Conservation (phyloP, 305 asterid species). For the Andrographis paniculata region DNA sequence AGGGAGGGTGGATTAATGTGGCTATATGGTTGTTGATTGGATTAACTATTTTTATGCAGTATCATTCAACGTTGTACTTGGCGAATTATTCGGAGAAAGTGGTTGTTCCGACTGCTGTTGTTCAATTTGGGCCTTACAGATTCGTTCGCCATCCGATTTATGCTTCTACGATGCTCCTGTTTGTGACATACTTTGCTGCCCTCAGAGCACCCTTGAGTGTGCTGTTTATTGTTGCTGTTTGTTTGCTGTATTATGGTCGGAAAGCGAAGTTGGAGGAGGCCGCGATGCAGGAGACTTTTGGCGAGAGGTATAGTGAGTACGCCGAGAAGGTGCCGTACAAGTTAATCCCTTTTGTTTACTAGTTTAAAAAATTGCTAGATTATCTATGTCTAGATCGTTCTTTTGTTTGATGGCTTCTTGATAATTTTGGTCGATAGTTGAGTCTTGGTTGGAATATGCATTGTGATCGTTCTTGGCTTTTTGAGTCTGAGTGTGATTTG, state of each 20-base stretch:
- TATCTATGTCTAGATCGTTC: too few species aligned
- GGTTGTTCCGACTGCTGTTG: slow-evolving; percentile 88
- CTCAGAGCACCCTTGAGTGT: slow-evolving; percentile 73
- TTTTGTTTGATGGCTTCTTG: too few species aligned
- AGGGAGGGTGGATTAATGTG: slow-evolving; percentile 69
- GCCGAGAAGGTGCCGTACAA: slow-evolving; percentile 54
- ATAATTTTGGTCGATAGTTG: too few species aligned
- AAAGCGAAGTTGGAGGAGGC: slow-evolving; percentile 80
- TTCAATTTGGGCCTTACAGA: slow-evolving; percentile 88
- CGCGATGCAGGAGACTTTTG: slow-evolving; percentile 64
- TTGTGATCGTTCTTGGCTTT: too few species aligned
- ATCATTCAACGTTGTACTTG: slow-evolving; percentile 66
- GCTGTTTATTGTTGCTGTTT: slow-evolving; percentile 36
- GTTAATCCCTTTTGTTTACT: slow-evolving; percentile 79
- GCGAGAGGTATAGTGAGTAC: slow-evolving; percentile 58
- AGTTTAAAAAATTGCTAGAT: slow-evolving; percentile 21
- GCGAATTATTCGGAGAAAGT: slow-evolving; percentile 94
- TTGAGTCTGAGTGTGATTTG: too few species aligned
- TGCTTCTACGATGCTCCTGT: slow-evolving; percentile 84
- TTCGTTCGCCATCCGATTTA: slow-evolving; percentile 86
- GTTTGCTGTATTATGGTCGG: slow-evolving; percentile 55
- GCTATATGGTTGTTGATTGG: slow-evolving; percentile 57
- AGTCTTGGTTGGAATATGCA: too few species aligned
- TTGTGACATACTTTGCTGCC: slow-evolving; percentile 58
- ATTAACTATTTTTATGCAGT: slow-evolving; percentile 58